phyloP scores from a whole-genome alignment of 176 grass and related monocot genomes.

The Dendrocalamus sinicus region DNA sequence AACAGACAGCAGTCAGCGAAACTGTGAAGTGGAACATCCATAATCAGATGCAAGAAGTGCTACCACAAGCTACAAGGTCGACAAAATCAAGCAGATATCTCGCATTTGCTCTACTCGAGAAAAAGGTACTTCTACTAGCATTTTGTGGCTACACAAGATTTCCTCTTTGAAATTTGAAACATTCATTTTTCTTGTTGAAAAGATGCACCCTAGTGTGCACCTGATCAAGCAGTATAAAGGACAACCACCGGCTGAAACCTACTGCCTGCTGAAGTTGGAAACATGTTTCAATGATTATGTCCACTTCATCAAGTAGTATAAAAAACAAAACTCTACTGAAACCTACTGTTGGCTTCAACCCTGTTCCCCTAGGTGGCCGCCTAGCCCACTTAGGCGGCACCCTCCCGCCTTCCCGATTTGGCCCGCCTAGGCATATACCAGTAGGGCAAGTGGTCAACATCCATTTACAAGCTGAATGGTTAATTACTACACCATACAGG shows the following conservation, averaged over 20 bases:
- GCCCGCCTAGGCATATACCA: background rate
- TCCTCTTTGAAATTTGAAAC: background rate
- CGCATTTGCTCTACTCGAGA: background rate
- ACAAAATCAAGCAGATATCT: background rate
- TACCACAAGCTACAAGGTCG: background rate
- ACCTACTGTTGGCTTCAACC: background rate
- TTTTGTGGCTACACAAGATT: background rate
- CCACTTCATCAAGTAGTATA: background rate
- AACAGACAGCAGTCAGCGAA: conserved; percentile 9
- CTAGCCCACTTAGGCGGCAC: too few relatives aligned
- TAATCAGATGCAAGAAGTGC: background rate
- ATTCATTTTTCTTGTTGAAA: background rate
- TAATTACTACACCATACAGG: background rate
- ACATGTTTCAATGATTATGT: background rate
- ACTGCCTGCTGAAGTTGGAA: background rate
- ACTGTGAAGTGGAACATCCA: background rate
- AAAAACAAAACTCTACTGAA: background rate
- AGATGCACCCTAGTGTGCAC: background rate
- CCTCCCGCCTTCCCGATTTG: too few relatives aligned
- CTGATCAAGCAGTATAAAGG: background rate
- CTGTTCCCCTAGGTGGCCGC: too few relatives aligned
- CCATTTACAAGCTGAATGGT: background rate
- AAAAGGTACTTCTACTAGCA: conserved; percentile 4
- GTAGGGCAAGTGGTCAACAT: background rate
- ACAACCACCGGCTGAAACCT: background rate